Percentiles rank a stretch among this genome's conserved stretches.
Evolutionary conservation across 441 rosid genomes (phyloP).

Genomic region (Theobroma grandiflorum): DNA sequence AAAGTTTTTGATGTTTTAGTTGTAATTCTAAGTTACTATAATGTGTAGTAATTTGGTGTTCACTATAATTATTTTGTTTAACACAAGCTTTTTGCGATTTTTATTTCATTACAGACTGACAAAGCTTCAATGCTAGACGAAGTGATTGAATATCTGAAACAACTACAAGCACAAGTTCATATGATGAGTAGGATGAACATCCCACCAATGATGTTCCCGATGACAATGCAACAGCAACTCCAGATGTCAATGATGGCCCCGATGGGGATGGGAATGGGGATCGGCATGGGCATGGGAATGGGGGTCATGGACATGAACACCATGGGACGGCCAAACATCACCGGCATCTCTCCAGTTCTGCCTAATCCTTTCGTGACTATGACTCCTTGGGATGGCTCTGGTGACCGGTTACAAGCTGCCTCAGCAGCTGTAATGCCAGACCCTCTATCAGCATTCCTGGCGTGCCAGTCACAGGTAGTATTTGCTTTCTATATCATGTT

Average conservation of each 20-base stretch:
- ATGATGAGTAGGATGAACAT: constrained; percentile 82
- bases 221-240: constrained; percentile 79
- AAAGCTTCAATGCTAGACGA: constrained; percentile 98
- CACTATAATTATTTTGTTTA: too few relatives aligned
- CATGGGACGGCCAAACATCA: constrained; percentile 54
- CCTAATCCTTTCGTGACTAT: constrained; percentile 67
- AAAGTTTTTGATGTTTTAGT: neutral
- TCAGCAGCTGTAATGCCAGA: constrained; percentile 52
- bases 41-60: neutral
- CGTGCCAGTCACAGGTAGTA: constrained; percentile 73
- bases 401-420: constrained; percentile 46
- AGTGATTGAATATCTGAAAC: constrained; percentile 96
- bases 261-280: constrained; percentile 67
- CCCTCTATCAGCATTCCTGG: constrained; percentile 68
- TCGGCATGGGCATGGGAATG: constrained; percentile 63
- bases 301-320: constrained; percentile 65
- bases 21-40: neutral
- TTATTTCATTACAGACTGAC: constrained; percentile 63
- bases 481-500: neutral
- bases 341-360: constrained; percentile 49
- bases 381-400: constrained; percentile 65
- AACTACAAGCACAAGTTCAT: constrained; percentile 85
- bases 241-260: constrained; percentile 80
- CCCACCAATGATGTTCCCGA: constrained; percentile 77
- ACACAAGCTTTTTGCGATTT: too few relatives aligned